phyloP scores from a whole-genome alignment of 2,329 filamentous ascomycete species.

The Fusarium chaquense region DNA sequence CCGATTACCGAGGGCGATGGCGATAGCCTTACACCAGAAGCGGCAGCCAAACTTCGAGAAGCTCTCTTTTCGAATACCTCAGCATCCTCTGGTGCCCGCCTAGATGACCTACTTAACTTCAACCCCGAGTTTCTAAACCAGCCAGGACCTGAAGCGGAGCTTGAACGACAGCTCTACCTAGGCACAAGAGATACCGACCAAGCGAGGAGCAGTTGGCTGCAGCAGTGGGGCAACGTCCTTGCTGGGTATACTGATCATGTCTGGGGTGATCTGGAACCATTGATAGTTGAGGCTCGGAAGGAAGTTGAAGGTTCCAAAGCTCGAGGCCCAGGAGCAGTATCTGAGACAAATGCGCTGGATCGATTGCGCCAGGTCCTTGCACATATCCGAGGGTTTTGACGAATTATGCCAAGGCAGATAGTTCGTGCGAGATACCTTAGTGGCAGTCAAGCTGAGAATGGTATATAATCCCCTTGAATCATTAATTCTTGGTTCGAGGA shows the following conservation, averaged over 20 bases:
- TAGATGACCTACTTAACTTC: slow-evolving; percentile 65
- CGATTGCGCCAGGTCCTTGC: slow-evolving; percentile 55
- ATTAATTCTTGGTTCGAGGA: not conserved
- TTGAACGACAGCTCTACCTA: slow-evolving; percentile 48
- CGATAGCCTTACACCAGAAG: slow-evolving; percentile 44
- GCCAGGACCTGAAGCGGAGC: slow-evolving; percentile 34
- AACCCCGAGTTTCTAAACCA: slow-evolving; percentile 58
- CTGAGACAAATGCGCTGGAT: slow-evolving; percentile 50
- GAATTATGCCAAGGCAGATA: not conserved
- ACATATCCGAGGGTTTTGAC: slow-evolving; percentile 52
- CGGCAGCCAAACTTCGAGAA: slow-evolving; percentile 51
- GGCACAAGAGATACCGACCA: slow-evolving; percentile 56
- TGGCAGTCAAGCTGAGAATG: not conserved
- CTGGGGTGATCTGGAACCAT: slow-evolving; percentile 72
- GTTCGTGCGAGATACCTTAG: not conserved
- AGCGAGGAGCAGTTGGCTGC: slow-evolving; percentile 61
- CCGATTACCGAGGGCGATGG: slow-evolving; percentile 44
- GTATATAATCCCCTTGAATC: not conserved
- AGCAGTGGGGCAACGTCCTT: slow-evolving; percentile 68
- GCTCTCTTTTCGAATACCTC: slow-evolving; percentile 54
- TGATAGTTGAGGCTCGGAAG: slow-evolving; percentile 66
- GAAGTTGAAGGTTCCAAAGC: slow-evolving; percentile 63
- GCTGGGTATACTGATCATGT: slow-evolving; percentile 72
- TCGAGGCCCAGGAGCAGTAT: slow-evolving; percentile 29
- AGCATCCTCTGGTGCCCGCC: slow-evolving; percentile 42